Base-by-base conservation (phyloP, 1,284 basidiomycete genomes). In the Rhodotorula sp. region DNA sequence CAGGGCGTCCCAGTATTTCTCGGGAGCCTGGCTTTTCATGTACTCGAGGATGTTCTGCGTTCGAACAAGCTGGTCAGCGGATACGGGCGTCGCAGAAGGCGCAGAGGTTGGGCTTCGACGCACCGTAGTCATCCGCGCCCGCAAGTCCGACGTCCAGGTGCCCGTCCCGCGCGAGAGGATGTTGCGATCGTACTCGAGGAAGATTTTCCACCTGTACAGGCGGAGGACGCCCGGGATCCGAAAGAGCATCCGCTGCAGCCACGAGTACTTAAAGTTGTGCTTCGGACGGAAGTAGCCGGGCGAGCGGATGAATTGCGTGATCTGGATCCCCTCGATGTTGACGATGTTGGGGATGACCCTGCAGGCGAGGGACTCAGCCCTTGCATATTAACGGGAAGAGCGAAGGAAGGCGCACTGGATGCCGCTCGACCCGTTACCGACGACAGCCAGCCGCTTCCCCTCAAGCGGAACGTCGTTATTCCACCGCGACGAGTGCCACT, bases 401-500 rank as follows among this genome's bases (percentile, higher is more conserved):
- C 6, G 6, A 9, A 13, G 9, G 12, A 15, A 29, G 50, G 7
- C 50, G 50, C n/a, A 51, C 50, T 77, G 87, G 85, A 80, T 77
- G 9, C 75, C 80, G 6, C 78, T 78, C 29, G 86, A 88, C 6
- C 88, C 88, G 76, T 88, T 88, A 32, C 88, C 88, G 76, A 89
- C 85, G 27, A 89, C 85, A 7, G 85, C 87, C 3, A 89, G 84
- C 39, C 83, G 81, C 79, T 88, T 88, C 21, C 84, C 85, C 64
- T 81, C 81, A 66, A 88, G 80, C 60, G 84, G 80, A 37, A 88
- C 83, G 72, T 85, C 85, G 67, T 87, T 86, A 59, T 84, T 81
- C 87, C 88, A 89, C 55, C 81, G 79, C 41, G 85, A 85, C 54
- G 87, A 87, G 79, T 88, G 88, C 79, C 86, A 87, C 36, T 83